A percentile compares a stretch with the other conserved stretches of the same genome.
These are phyloP conservation scores for Zymoseptoria brevis DNA, from an alignment of 2,329 filamentous ascomycete species.

Conservation along the genomic window DNA sequence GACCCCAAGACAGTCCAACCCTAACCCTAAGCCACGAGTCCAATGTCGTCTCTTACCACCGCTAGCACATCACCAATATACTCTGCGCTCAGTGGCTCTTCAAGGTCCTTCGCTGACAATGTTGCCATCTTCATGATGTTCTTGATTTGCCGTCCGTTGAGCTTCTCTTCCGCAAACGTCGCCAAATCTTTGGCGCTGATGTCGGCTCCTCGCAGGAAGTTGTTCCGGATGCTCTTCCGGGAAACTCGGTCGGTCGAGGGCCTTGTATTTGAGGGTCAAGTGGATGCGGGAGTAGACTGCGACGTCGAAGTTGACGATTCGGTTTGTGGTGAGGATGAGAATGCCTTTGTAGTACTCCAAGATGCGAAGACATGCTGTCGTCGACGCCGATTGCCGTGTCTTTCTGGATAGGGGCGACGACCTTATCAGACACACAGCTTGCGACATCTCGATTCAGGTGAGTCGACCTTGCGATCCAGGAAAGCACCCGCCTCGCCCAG, in stretches of 20 bases:
- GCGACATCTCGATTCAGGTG: too few species aligned
- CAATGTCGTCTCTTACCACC: slow-evolving; percentile 2
- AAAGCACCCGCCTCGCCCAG: slow-evolving; percentile 37
- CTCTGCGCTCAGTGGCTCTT: neutral
- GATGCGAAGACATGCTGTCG: neutral
- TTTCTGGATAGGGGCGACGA: too few species aligned
- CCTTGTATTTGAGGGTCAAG: slow-evolving; percentile 23
- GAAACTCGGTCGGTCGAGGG: slow-evolving; percentile 16
- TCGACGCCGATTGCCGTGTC: neutral
- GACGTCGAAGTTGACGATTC: slow-evolving; percentile 30
- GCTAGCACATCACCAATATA: slow-evolving; percentile 1
- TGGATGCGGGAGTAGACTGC: slow-evolving; percentile 29
- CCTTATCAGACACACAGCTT: slow-evolving; percentile 9
- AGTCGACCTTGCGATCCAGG: slow-evolving; percentile 6
- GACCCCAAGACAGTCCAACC: neutral
- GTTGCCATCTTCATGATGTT: slow-evolving; percentile 15
- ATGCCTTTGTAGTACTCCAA: slow-evolving; percentile 31
- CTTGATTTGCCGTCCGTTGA: slow-evolving; percentile 15
- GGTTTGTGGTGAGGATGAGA: slow-evolving; percentile 35
- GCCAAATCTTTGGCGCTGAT: slow-evolving; percentile 4
- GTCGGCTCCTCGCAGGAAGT: slow-evolving; percentile 6
- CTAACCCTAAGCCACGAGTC: neutral
- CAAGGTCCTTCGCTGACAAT: slow-evolving; percentile 9
- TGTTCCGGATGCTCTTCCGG: slow-evolving; percentile 17
- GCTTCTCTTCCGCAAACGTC: slow-evolving; percentile 6